These are phyloP conservation scores for Leucosporidium scottii DNA, from an alignment of 768 basidiomycete species.

Conservation along the genomic window DNA sequence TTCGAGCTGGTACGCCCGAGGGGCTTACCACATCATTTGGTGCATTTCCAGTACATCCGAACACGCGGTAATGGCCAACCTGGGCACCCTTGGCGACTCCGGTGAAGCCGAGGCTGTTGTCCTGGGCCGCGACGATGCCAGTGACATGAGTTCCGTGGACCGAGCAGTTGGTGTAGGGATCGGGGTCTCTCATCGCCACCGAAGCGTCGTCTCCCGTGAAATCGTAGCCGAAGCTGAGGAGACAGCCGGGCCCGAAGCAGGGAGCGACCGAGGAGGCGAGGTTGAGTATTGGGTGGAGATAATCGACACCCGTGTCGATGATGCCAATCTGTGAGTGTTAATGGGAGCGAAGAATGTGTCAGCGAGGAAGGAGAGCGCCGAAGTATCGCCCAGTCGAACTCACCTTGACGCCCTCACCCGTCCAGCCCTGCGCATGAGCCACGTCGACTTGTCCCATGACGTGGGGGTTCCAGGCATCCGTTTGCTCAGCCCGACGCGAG, in stretches of 20 bases:
- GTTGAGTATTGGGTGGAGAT: slow-evolving; percentile 39
- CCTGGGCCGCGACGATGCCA: slow-evolving; percentile 59
- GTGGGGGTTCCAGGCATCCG: too few relatives aligned
- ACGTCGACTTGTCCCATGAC: too few relatives aligned
- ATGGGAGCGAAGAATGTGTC: too few relatives aligned
- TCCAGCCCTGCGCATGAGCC: too few relatives aligned
- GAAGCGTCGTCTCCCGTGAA: slow-evolving; percentile 40
- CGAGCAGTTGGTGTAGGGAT: slow-evolving; percentile 41
- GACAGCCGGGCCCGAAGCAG: slow-evolving; percentile 42
- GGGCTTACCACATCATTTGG: slow-evolving; percentile 41
- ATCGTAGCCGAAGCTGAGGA: slow-evolving; percentile 43
- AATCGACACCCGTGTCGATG: slow-evolving; percentile 48
- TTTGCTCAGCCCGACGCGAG: too few relatives aligned
- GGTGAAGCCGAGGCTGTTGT: slow-evolving; percentile 58
- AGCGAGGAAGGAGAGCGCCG: too few relatives aligned
- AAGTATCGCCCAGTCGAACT: too few relatives aligned
- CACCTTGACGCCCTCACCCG: too few relatives aligned
- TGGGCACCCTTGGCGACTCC: slow-evolving; percentile 62
- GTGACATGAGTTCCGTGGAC: slow-evolving; percentile 41
- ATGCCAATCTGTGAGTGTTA: slow-evolving; percentile 51
- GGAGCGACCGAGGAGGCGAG: slow-evolving; percentile 32
- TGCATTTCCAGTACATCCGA: slow-evolving; percentile 52
- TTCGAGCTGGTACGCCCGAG: slow-evolving; percentile 15
- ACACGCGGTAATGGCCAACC: slow-evolving; percentile 51
- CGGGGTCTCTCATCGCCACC: slow-evolving; percentile 49